Evolutionary conservation across 768 basidiomycete species (phyloP).

Genomic region (Coprinopsis cinerea): DNA sequence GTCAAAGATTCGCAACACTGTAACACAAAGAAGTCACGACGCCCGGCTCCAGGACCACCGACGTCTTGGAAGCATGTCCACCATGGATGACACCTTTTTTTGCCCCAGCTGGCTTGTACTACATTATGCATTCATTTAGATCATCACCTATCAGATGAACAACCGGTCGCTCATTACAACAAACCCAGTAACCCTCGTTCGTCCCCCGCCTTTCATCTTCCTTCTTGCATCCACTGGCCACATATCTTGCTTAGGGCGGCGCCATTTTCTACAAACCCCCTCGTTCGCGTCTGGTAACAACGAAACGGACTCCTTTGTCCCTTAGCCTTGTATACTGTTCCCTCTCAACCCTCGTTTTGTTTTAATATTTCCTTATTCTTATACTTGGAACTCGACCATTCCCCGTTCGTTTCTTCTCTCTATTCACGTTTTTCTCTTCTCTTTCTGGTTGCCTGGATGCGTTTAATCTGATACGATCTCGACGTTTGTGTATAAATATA

Average conservation of each 20-base stretch:
- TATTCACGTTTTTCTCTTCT: constrained; percentile 5
- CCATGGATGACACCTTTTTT: constrained; percentile 7
- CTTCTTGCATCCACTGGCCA: not conserved
- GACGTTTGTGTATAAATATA: constrained; percentile 12
- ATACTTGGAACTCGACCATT: not conserved
- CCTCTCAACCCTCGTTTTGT: not conserved
- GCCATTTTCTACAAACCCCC: not conserved
- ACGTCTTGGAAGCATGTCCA: constrained; percentile 6
- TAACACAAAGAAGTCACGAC: constrained; percentile 8
- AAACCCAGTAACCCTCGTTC: not conserved
- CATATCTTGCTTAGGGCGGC: constrained; percentile 2
- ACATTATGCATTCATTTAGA: constrained; percentile 12
- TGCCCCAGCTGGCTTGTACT: constrained; percentile 6
- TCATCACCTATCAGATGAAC: not conserved
- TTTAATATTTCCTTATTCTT: not conserved
- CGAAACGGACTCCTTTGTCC: not conserved
- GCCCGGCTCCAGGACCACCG: not conserved
- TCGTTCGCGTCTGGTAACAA: not conserved
- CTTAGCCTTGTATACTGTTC: constrained; percentile 3
- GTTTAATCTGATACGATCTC: constrained; percentile 13
- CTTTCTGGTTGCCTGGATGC: constrained; percentile 9
- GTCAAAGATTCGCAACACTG: constrained; percentile 10
- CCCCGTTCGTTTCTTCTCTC: not conserved
- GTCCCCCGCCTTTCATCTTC: not conserved
- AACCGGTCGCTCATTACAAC: not conserved